Conservation (phyloP, 2,329 filamentous ascomycete genomes). For the Phyllosticta capitalensis region DNA sequence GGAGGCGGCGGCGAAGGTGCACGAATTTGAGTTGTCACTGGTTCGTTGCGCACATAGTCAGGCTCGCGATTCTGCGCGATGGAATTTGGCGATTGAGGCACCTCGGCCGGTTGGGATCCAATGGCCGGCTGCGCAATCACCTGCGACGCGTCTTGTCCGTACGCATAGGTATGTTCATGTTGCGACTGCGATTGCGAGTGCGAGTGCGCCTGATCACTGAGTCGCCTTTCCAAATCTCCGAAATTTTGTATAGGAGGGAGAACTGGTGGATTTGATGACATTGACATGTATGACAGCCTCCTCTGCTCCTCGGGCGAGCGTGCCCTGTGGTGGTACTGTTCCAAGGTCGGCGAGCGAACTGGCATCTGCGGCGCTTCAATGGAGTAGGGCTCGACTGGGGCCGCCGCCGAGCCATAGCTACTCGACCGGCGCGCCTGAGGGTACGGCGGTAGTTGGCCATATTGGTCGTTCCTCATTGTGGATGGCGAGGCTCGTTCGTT, state of each 20-base stretch:
- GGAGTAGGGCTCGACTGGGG: slow-evolving; percentile 31
- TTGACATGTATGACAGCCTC: slow-evolving; percentile 26
- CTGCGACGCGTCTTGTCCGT: slow-evolving; percentile 21
- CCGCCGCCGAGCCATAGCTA: slow-evolving; percentile 26
- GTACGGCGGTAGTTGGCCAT: background rate
- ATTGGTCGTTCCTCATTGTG: background rate
- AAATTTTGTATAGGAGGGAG: slow-evolving; percentile 33
- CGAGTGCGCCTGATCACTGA: slow-evolving; percentile 1
- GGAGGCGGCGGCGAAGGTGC: slow-evolving; percentile 15
- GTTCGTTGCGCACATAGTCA: slow-evolving; percentile 22
- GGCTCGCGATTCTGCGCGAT: slow-evolving; percentile 22
- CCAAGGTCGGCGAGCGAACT: slow-evolving; percentile 33
- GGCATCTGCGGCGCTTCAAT: slow-evolving; percentile 25
- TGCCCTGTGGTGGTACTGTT: slow-evolving; percentile 38
- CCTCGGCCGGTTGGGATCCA: background rate
- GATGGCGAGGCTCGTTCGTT: background rate
- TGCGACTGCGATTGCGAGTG: background rate
- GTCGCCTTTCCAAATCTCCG: background rate
- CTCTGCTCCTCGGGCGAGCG: slow-evolving; percentile 34
- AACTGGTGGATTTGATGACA: slow-evolving; percentile 23
- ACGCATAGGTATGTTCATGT: slow-evolving; percentile 10
- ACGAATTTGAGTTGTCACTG: slow-evolving; percentile 20
- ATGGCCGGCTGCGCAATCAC: slow-evolving; percentile 15
- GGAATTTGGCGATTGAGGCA: background rate
- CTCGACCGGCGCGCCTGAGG: slow-evolving; percentile 20